Base-by-base conservation (phyloP, 2,329 filamentous ascomycete genomes). In the Fusarium pilosicola region DNA sequence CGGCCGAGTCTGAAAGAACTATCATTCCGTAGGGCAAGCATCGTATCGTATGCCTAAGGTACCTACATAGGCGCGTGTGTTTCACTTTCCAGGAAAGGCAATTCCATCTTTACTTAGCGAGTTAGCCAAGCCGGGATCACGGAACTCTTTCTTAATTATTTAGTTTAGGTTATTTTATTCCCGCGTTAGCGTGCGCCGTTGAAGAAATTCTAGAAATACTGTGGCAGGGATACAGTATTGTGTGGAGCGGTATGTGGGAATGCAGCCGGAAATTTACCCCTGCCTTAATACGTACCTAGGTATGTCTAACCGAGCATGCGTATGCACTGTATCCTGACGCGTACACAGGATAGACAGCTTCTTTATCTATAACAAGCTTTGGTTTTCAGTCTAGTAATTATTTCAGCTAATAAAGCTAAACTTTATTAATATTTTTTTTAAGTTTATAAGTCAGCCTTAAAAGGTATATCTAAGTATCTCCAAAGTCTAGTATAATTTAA, bases 41-140 rank as follows among this genome's bases (percentile, higher is more conserved):
- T 38, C 51, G 45, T 30, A 46, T 46, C 26, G 51, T 55, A 30
- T 55, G 9, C 34, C n/a, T 36, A 24, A 24, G 24, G 24, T 24
- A 24, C 26, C 20, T 36, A 24, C 26, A 38, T n/a, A 56, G 52
- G 30, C 55, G 36, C 9, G 49, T 30, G 30, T 48, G 66, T 70
- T 71, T 70, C 55, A 49, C 32, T 44, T 42, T 45, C 55, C 45
- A 54, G 24, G 28, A 34, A 26, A 18, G 32, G 61, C 58, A 30
- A 51, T 62, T 65, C 61, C 67, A 65, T 58, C 45, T 65, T 38
- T 42, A 24, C 45, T 39, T 63, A 57, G 49, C 65, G 42, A 55
- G 54, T 32, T 34, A 51, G 74, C 74, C 75, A 76, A 77, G 73
- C 68, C 73, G 72, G 74, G 63, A 74, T 38, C 51, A 41, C 68